phyloP scores from a whole-genome alignment of 257 asterid genomes.

The Knoxia roxburghii region DNA sequence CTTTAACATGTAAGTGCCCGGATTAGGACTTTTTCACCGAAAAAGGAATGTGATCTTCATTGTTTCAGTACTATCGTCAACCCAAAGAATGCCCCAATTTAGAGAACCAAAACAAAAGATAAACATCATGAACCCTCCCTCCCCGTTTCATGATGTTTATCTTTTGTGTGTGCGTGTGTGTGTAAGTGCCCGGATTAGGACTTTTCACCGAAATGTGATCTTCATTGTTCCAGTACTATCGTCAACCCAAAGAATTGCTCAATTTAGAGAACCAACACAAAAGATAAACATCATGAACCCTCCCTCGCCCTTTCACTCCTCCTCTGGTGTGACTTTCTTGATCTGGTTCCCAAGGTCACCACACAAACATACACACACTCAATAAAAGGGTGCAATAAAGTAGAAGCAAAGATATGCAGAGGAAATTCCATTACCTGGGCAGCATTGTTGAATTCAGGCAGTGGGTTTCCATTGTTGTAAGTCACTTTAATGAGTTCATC shows the following conservation, averaged over 20 bases:
- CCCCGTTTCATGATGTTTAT: neutral
- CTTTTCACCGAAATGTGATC: neutral
- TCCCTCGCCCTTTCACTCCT: neutral
- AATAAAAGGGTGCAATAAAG: neutral
- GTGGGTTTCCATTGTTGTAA: slow-evolving; percentile 83
- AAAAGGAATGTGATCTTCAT: neutral
- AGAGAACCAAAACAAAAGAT: neutral
- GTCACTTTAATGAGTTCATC: slow-evolving; percentile 70
- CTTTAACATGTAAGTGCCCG: neutral
- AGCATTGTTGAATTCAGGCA: slow-evolving; percentile 80
- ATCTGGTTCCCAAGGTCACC: neutral
- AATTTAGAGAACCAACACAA: neutral
- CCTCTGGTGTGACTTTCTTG: no score
- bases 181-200: neutral
- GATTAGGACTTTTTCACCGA: neutral
- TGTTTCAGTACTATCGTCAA: neutral
- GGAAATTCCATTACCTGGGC: slow-evolving; percentile 57
- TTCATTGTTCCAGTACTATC: neutral
- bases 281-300: neutral
- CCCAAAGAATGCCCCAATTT: neutral
- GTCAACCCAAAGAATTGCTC: neutral
- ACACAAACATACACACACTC: neutral
- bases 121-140: neutral
- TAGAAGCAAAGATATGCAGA: neutral
- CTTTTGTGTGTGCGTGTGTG: no score